Evolutionary conservation across 1,139 yeast genomes (phyloP).

Genomic region (Yamadazyma taylorii): DNA sequence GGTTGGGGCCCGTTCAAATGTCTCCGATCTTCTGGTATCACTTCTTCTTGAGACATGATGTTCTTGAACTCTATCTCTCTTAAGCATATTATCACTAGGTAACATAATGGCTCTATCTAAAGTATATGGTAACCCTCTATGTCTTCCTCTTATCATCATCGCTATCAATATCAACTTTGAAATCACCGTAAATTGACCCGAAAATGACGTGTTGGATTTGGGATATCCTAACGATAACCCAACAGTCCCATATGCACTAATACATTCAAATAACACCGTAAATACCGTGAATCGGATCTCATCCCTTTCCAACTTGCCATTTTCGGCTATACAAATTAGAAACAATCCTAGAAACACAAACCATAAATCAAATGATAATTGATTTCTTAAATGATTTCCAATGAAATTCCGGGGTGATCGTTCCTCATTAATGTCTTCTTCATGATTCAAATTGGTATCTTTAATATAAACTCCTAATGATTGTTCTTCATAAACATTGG

Average conservation of each 20-base stretch:
- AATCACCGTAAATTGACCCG: slow-evolving; percentile 66
- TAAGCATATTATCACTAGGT: slow-evolving; percentile 68
- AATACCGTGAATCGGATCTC: slow-evolving; percentile 64
- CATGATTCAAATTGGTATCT: slow-evolving; percentile 29
- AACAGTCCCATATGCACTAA: slow-evolving; percentile 95
- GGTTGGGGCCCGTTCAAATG: slow-evolving; percentile 26
- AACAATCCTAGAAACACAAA: slow-evolving; percentile 84
- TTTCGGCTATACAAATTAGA: slow-evolving; percentile 84
- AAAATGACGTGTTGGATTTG: slow-evolving; percentile 61
- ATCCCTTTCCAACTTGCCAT: slow-evolving; percentile 51
- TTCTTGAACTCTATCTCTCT: slow-evolving; percentile 69
- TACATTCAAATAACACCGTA: slow-evolving; percentile 77
- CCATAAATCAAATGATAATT: slow-evolving; percentile 94
- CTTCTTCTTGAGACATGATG: slow-evolving; percentile 47
- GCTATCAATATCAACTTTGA: slow-evolving; percentile 86
- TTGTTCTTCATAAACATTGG: slow-evolving; percentile 97
- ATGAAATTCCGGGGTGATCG: slow-evolving; percentile 59
- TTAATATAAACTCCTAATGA: slow-evolving; percentile 80
- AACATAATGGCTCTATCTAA: slow-evolving; percentile 92
- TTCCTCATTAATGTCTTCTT: slow-evolving; percentile 27
- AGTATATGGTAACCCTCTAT: slow-evolving; percentile 93
- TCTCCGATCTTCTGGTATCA: too few species aligned
- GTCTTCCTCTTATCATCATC: slow-evolving; percentile 92
- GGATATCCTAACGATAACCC: slow-evolving; percentile 89
- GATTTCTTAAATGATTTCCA: slow-evolving; percentile 87